A percentile compares a stretch with the other conserved stretches of the same genome.
These are phyloP conservation scores for Calonectria montana DNA, from an alignment of 2,329 filamentous ascomycete genomes.

Conservation along the genomic window DNA sequence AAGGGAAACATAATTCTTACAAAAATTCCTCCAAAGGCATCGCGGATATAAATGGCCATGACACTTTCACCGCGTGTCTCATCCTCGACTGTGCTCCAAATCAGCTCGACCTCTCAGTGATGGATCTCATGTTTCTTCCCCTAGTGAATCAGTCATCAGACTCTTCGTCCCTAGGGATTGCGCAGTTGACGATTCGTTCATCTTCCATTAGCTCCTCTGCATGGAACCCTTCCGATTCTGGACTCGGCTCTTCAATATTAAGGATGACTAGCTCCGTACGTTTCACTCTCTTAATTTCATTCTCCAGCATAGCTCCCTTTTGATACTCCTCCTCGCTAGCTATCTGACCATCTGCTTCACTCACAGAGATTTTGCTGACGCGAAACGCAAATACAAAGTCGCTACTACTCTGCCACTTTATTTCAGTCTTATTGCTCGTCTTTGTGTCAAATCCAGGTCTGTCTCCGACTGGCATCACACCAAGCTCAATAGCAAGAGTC, in stretches of 20 bases:
- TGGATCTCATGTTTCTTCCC: not conserved
- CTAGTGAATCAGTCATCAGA: not conserved
- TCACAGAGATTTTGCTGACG: constrained; percentile 3
- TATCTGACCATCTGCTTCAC: not conserved
- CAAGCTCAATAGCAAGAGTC: not conserved
- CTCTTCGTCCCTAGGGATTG: not conserved
- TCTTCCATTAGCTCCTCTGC: constrained; percentile 8
- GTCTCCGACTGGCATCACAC: not conserved
- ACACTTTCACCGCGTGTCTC: constrained; percentile 7
- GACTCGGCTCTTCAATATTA: not conserved
- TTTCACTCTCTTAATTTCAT: not conserved
- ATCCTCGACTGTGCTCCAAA: constrained; percentile 4
- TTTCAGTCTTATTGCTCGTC: not conserved
- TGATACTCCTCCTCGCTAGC: not conserved
- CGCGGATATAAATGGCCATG: not conserved
- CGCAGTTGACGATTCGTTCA: not conserved
- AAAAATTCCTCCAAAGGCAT: not conserved
- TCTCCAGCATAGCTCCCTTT: constrained; percentile 7
- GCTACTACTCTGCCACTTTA: constrained; percentile 15
- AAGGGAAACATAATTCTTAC: not conserved
- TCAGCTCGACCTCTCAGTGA: not conserved
- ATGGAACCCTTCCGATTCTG: constrained; percentile 11
- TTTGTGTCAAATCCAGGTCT: not conserved
- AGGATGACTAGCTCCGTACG: not conserved
- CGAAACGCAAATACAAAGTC: constrained; percentile 30